Percentiles rank a stretch among this genome's conserved stretches.
Conservation (phyloP, 202 grass and related monocot genomes). For the Schoenoplectus tabernaemontani region DNA sequence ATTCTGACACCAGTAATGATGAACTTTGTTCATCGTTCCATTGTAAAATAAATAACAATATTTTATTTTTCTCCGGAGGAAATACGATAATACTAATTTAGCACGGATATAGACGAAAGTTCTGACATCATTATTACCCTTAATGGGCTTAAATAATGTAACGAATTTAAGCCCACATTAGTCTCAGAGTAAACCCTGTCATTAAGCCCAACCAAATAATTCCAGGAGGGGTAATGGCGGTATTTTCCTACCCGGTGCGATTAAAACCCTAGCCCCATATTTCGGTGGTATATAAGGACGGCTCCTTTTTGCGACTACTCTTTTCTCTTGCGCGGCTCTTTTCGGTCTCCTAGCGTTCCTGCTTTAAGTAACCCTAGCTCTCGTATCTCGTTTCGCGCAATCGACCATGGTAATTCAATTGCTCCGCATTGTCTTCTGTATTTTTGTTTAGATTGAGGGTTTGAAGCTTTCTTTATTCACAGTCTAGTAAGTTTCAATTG, state of each 20-base stretch:
- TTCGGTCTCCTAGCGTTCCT: not conserved
- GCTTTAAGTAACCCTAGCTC: not conserved
- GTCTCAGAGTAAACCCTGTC: not conserved
- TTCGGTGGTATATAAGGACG: not conserved
- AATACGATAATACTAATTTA: too few species aligned
- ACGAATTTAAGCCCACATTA: not conserved
- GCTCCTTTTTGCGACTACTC: not conserved
- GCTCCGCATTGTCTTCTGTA: not conserved
- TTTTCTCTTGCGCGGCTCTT: conserved; percentile 10
- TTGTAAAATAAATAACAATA: too few species aligned
- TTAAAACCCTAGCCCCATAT: conserved; percentile 20
- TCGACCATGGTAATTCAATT: conserved; percentile 17
- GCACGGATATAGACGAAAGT: too few species aligned
- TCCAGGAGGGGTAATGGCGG: not conserved
- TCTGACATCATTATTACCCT: too few species aligned
- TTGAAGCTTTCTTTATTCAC: not conserved
- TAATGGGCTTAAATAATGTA: not conserved
- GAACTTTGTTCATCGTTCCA: too few species aligned
- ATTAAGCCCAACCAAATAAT: not conserved
- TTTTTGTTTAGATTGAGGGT: not conserved
- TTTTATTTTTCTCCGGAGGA: too few species aligned
- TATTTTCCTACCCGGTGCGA: not conserved
- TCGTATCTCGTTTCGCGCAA: not conserved
- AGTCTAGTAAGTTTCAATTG: not conserved
- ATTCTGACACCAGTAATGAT: too few species aligned